Percentiles rank a stretch among this genome's conserved stretches.
Conservation (phyloP, 2,329 filamentous ascomycete genomes). For the Zasmidium citrigriseum region DNA sequence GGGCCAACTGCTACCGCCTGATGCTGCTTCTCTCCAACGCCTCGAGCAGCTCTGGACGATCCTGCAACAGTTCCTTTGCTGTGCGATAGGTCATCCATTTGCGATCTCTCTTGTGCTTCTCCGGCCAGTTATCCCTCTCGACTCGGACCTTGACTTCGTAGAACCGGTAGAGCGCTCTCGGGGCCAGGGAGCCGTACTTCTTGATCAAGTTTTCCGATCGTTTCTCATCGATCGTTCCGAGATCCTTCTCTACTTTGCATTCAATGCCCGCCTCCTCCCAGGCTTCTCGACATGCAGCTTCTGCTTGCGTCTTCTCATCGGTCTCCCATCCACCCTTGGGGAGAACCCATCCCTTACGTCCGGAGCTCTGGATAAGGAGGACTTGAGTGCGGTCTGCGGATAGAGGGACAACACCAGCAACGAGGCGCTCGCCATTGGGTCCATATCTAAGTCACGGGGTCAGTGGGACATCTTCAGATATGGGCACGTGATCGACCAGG, state of each 20-base stretch:
- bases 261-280: constrained; percentile 98
- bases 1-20: constrained; percentile 23
- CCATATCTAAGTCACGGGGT: constrained; percentile 69
- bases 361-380: constrained; percentile 88
- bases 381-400: constrained; percentile 84
- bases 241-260: constrained; percentile 79
- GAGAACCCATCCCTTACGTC: constrained; percentile 90
- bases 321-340: constrained; percentile 98
- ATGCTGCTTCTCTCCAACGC: constrained; percentile 72
- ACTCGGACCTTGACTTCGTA: constrained; percentile 85
- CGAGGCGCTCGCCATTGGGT: constrained; percentile 85
- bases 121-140: constrained; percentile 87
- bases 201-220: constrained; percentile 47
- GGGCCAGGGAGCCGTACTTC: constrained; percentile 51
- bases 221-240: constrained; percentile 83
- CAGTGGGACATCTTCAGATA: constrained; percentile 20
- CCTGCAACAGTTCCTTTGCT: constrained; percentile 74
- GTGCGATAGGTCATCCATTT: constrained; percentile 86
- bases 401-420: constrained; percentile 90
- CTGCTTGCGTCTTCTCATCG: constrained; percentile 83
- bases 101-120: constrained; percentile 85
- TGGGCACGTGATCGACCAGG: constrained; percentile 5
- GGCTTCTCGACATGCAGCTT: constrained; percentile 83
- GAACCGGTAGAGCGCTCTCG: constrained; percentile 77
- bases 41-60: constrained; percentile 83